Conservation (phyloP, 495 filamentous ascomycete species). For the Oleoguttula mirabilis region DNA sequence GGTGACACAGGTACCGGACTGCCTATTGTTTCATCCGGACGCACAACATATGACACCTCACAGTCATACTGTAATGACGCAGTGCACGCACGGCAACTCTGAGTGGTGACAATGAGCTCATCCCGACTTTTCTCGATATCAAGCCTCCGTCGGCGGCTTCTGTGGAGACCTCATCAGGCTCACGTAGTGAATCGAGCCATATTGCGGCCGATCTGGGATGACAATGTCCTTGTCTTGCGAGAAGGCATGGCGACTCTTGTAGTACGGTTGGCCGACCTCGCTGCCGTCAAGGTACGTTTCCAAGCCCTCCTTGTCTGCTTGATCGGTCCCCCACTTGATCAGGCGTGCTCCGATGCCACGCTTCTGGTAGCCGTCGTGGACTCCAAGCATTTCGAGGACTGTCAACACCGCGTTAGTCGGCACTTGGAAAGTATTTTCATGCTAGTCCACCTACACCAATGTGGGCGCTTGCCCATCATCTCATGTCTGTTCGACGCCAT, state of each 20-base stretch:
- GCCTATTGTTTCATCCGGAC: too few relatives aligned
- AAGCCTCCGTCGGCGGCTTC: too few relatives aligned
- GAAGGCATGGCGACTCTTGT: conserved; percentile 9
- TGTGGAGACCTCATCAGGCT: too few relatives aligned
- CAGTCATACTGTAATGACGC: too few relatives aligned
- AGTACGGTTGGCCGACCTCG: conserved; percentile 8
- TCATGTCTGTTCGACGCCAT: conserved; percentile 11
- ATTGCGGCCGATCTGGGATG: conserved; percentile 6
- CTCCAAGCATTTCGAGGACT: conserved; percentile 17
- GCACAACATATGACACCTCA: too few relatives aligned
- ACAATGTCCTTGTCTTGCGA: not conserved
- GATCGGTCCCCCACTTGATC: conserved; percentile 18
- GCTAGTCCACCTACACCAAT: conserved; percentile 11
- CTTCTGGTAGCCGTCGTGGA: conserved; percentile 11
- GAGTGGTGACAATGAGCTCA: too few relatives aligned
- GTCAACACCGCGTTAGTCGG: too few relatives aligned
- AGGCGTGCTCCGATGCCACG: conserved; percentile 8
- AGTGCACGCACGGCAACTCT: too few relatives aligned
- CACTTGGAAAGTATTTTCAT: conserved; percentile 15
- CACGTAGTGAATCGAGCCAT: too few relatives aligned
- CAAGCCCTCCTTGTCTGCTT: conserved; percentile 9
- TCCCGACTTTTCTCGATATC: too few relatives aligned
- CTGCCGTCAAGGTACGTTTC: conserved; percentile 14
- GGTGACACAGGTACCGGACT: too few relatives aligned
- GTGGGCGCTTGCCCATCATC: conserved; percentile 10